phyloP scores from a whole-genome alignment of 2,329 filamentous ascomycete genomes.

The Clarireedia paspali region DNA sequence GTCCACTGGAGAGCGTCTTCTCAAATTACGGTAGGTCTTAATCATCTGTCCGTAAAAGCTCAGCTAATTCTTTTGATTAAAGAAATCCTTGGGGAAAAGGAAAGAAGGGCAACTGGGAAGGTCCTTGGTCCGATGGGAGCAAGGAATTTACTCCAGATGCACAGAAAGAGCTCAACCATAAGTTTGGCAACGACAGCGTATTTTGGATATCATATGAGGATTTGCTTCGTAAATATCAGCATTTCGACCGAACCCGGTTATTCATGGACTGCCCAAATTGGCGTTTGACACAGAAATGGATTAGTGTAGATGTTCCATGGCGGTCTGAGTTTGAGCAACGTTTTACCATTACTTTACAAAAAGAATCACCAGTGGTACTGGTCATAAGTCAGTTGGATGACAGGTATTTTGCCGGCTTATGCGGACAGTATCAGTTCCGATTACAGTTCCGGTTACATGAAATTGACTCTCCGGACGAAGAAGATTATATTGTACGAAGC shows the following conservation, averaged over 20 bases:
- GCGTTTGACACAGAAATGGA: slow-evolving; percentile 52
- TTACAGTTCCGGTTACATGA: slow-evolving; percentile 43
- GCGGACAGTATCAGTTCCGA: slow-evolving; percentile 48
- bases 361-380: slow-evolving; percentile 49
- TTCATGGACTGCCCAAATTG: slow-evolving; percentile 49
- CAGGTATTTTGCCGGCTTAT: slow-evolving; percentile 53
- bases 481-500: slow-evolving; percentile 53
- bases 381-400: slow-evolving; percentile 55
- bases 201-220: slow-evolving; percentile 60
- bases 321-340: slow-evolving; percentile 53
- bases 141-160: slow-evolving; percentile 54
- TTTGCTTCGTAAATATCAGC: slow-evolving; percentile 53
- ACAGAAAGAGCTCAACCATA: slow-evolving; percentile 49
- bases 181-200: slow-evolving; percentile 53
- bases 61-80: background rate
- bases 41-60: background rate
- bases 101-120: slow-evolving; percentile 52
- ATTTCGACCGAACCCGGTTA: slow-evolving; percentile 54
- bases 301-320: slow-evolving; percentile 55
- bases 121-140: slow-evolving; percentile 49
- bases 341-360: slow-evolving; percentile 49
- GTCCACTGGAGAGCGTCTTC: slow-evolving; percentile 45
- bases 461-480: slow-evolving; percentile 40
- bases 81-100: slow-evolving; percentile 52
- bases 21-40: slow-evolving; percentile 39